A percentile compares a stretch with the other conserved stretches of the same genome.
Conservation (phyloP, 2,329 filamentous ascomycete species). For the Fusarium sp. region DNA sequence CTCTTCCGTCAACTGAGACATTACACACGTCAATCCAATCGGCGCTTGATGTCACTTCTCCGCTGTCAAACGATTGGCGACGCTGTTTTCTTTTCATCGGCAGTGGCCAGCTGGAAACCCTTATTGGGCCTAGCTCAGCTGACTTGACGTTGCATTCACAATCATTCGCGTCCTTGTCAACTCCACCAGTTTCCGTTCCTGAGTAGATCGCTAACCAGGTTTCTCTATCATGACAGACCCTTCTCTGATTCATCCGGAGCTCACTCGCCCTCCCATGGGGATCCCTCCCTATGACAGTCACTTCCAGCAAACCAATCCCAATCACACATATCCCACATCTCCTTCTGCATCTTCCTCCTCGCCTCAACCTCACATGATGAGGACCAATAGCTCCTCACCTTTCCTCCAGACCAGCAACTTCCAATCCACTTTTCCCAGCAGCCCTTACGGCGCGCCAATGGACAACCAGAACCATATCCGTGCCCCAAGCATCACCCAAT, state of each 20-base stretch:
- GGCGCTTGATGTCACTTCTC: constrained; percentile 26
- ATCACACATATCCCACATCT: constrained; percentile 66
- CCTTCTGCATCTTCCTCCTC: constrained; percentile 70
- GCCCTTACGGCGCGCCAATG: constrained; percentile 62
- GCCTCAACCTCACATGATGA: constrained; percentile 59
- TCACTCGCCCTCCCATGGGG: constrained; percentile 60
- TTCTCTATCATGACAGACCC: constrained; percentile 57
- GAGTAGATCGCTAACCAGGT: constrained; percentile 52
- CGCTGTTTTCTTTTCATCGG: constrained; percentile 32
- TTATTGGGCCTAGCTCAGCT: constrained; percentile 32
- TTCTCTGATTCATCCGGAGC: constrained; percentile 66
- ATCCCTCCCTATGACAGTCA: constrained; percentile 59
- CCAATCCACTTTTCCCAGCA: constrained; percentile 64
- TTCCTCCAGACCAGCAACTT: constrained; percentile 68
- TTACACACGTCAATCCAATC: constrained; percentile 29
- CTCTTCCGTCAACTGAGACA: constrained; percentile 43
- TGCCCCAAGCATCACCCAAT: constrained; percentile 75
- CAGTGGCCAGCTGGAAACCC: constrained; percentile 41
- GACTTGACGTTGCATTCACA: constrained; percentile 19
- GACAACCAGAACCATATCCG: constrained; percentile 60
- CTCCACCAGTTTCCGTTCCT: constrained; percentile 19
- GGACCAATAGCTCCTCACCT: constrained; percentile 73
- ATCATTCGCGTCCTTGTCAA: constrained; percentile 9
- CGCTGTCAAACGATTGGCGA: constrained; percentile 36
- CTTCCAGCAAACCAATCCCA: constrained; percentile 56